A percentile compares a stretch with the other conserved stretches of the same genome.
Evolutionary conservation across 805 yeast species (phyloP).

Genomic region (Kuraishia piskuri): DNA sequence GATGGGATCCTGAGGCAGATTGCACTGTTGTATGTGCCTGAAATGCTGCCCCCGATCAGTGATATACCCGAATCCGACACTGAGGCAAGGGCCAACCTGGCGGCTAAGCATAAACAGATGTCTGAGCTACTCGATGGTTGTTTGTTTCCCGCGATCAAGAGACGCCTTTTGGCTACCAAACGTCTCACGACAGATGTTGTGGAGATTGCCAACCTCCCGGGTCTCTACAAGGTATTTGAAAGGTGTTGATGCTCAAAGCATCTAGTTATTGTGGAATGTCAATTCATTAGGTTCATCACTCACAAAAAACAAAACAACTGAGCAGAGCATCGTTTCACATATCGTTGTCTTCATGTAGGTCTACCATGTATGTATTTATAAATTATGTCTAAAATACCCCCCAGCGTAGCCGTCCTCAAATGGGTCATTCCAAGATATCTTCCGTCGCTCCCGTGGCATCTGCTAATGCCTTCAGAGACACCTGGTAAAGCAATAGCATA

Average conservation of each 20-base stretch:
- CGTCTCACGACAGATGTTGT: constrained; percentile 45
- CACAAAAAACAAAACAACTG: constrained; percentile 2
- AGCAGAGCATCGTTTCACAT: constrained; percentile 4
- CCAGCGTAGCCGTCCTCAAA: not conserved
- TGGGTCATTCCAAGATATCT: constrained; percentile 4
- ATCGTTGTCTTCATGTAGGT: constrained; percentile 3
- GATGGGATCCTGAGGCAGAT: constrained; percentile 57
- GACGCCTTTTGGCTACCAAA: constrained; percentile 56
- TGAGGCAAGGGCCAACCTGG: constrained; percentile 17
- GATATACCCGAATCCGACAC: constrained; percentile 5
- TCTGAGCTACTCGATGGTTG: constrained; percentile 40
- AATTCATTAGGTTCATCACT: not conserved
- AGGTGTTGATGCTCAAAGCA: constrained; percentile 46
- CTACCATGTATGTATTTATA: constrained; percentile 6
- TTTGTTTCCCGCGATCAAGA: constrained; percentile 59
- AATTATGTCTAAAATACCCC: not conserved
- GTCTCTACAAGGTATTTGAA: constrained; percentile 86
- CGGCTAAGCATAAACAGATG: constrained; percentile 17
- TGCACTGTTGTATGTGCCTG: constrained; percentile 69
- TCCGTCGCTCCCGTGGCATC: constrained; percentile 13
- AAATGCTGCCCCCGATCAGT: constrained; percentile 24
- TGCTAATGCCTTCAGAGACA: constrained; percentile 51
- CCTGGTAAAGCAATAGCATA: constrained; percentile 84
- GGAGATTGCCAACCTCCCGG: constrained; percentile 88
- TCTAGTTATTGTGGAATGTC: not conserved